A percentile compares a stretch with the other conserved stretches of the same genome.
phyloP scores from a whole-genome alignment of 805 yeast species.

The Saccharomycopsis sp. region DNA sequence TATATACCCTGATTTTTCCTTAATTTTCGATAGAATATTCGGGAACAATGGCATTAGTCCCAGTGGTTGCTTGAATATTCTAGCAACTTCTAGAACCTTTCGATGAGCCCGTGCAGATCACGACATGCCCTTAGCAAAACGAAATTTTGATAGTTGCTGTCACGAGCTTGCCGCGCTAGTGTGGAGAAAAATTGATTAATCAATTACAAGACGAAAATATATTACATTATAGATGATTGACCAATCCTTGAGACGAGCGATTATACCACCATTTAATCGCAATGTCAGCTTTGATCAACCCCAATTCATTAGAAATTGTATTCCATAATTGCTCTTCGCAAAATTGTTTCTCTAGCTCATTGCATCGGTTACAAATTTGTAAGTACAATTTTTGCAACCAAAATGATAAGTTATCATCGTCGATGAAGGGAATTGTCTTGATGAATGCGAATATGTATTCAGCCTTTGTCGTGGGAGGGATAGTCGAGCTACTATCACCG shows the following conservation, averaged over 20 bases:
- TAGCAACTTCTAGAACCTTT: too few relatives aligned
- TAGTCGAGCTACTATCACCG: background rate
- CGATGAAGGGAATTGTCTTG: conserved; percentile 17
- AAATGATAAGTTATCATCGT: background rate
- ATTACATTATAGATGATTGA: too few relatives aligned
- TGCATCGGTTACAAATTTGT: background rate
- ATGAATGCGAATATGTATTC: conserved; percentile 12
- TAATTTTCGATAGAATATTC: too few relatives aligned
- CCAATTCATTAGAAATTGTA: conserved; percentile 12
- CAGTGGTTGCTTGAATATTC: too few relatives aligned
- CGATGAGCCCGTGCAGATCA: too few relatives aligned
- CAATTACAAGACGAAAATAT: too few relatives aligned
- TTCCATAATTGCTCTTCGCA: conserved; percentile 17
- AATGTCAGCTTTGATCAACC: conserved; percentile 15
- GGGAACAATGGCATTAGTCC: too few relatives aligned
- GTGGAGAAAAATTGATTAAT: too few relatives aligned
- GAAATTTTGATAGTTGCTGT: too few relatives aligned
- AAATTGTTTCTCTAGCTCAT: conserved; percentile 6
- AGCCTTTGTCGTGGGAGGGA: conserved; percentile 14
- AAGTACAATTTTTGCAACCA: conserved; percentile 14
- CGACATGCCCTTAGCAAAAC: too few relatives aligned
- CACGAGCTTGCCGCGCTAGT: too few relatives aligned
- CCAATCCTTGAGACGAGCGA: background rate
- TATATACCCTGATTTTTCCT: too few relatives aligned
- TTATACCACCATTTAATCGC: conserved; percentile 21